These are phyloP conservation scores for Cutaneotrichosporon arboriforme DNA, from an alignment of 1,284 basidiomycete genomes.

Conservation along the genomic window DNA sequence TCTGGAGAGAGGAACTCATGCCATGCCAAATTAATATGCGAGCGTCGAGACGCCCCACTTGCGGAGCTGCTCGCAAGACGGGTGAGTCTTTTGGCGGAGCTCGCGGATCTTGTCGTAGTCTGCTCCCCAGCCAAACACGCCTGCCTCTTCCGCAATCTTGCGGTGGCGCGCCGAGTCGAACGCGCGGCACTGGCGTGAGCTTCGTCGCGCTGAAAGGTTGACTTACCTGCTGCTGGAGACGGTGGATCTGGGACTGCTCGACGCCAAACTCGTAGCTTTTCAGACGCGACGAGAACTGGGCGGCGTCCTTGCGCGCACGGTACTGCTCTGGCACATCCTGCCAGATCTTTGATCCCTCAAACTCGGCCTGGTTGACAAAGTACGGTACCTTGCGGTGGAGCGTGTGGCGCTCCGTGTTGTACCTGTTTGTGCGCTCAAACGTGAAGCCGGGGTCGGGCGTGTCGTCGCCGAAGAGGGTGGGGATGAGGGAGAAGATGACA, in stretches of 20 bases:
- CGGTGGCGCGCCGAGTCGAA: conserved; percentile 34
- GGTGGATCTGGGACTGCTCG: conserved; percentile 65
- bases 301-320: conserved; percentile 48
- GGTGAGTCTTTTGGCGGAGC: conserved; percentile 35
- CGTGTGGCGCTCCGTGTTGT: conserved; percentile 63
- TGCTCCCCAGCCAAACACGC: conserved; percentile 80
- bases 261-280: conserved; percentile 52
- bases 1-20: neutral
- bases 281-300: conserved; percentile 36
- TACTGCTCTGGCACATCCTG: conserved; percentile 58
- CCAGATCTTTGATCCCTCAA: conserved; percentile 64
- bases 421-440: conserved; percentile 57
- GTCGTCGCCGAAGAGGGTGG: conserved; percentile 61
- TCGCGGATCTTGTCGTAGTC: conserved; percentile 67
- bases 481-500: conserved; percentile 77
- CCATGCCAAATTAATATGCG: conserved; percentile 5
- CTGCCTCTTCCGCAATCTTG: conserved; percentile 66
- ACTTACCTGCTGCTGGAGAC: conserved; percentile 66
- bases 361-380: conserved; percentile 76
- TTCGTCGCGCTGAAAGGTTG: conserved; percentile 46
- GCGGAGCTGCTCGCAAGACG: conserved; percentile 59
- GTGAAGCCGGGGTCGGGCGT: conserved; percentile 75
- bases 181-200: conserved; percentile 30
- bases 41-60: conserved; percentile 29
- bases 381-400: conserved; percentile 67